phyloP scores from a whole-genome alignment of 2,329 filamentous ascomycete species.

The Penicillium corylophilum region DNA sequence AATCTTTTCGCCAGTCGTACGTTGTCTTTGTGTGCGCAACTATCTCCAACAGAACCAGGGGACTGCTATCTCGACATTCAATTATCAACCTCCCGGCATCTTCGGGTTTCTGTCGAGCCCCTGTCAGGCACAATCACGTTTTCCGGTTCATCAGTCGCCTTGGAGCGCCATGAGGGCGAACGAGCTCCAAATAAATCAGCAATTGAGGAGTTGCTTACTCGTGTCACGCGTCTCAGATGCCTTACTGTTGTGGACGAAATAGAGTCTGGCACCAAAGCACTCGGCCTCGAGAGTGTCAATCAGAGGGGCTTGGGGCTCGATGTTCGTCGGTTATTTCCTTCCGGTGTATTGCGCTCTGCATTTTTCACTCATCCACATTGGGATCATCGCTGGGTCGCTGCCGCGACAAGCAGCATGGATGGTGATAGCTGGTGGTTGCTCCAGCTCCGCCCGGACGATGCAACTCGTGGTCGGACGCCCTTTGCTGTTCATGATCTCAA shows the following conservation, averaged over 20 bases:
- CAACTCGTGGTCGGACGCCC: constrained; percentile 7
- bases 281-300: constrained; percentile 41
- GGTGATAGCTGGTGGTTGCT: constrained; percentile 80
- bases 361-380: constrained; percentile 57
- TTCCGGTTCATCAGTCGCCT: constrained; percentile 60
- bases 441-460: constrained; percentile 27
- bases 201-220: constrained; percentile 40
- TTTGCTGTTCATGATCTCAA: constrained; percentile 11
- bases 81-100: constrained; percentile 61
- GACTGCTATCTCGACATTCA: constrained; percentile 69
- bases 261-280: constrained; percentile 34
- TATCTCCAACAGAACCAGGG: constrained; percentile 62
- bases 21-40: constrained; percentile 57
- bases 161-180: constrained; percentile 60
- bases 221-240: constrained; percentile 40
- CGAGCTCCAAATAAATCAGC: constrained; percentile 58
- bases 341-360: constrained; percentile 62
- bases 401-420: constrained; percentile 66
- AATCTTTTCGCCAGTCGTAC: constrained; percentile 62
- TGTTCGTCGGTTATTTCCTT: constrained; percentile 61
- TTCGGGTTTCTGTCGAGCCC: constrained; percentile 69
- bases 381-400: constrained; percentile 71
- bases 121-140: constrained; percentile 75
- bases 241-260: constrained; percentile 42
- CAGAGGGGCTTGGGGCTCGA: constrained; percentile 39